A percentile compares a stretch with the other conserved stretches of the same genome.
phyloP scores from a whole-genome alignment of 768 basidiomycete species.

The Zangia roseola region DNA sequence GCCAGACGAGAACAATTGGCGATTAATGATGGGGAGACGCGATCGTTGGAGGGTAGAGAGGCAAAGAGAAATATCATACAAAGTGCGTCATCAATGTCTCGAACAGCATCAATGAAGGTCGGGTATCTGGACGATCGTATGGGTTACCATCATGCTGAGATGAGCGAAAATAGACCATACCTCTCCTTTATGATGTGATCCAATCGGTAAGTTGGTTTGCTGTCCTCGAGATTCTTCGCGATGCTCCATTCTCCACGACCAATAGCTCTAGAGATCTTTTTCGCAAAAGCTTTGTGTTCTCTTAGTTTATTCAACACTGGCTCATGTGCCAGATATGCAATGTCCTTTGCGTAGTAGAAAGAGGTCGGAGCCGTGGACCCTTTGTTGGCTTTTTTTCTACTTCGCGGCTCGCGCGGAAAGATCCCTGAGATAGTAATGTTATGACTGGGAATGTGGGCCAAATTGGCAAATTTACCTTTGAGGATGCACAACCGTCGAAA shows the following conservation, averaged over 20 bases:
- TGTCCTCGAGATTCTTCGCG: slow-evolving; percentile 91
- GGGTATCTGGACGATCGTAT: slow-evolving; percentile 68
- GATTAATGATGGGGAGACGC: slow-evolving; percentile 78
- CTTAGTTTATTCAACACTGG: slow-evolving; percentile 90
- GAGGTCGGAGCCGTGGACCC: slow-evolving; percentile 96
- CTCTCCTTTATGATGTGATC: slow-evolving; percentile 99
- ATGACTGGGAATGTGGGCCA: slow-evolving; percentile 4
- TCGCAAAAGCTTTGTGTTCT: slow-evolving; percentile 98
- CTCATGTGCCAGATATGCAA: slow-evolving; percentile 95
- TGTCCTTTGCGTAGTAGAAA: slow-evolving; percentile 98
- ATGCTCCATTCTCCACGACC: slow-evolving; percentile 94
- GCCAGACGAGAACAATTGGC: slow-evolving; percentile 89
- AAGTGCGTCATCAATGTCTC: slow-evolving; percentile 96
- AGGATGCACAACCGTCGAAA: slow-evolving; percentile 96
- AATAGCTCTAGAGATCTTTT: slow-evolving; percentile 90
- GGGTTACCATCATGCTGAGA: background rate
- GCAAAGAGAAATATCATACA: slow-evolving; percentile 95
- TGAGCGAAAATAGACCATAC: slow-evolving; percentile 42
- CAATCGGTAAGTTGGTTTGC: slow-evolving; percentile 85
- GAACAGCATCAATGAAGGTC: slow-evolving; percentile 91
- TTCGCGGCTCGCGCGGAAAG: slow-evolving; percentile 93
- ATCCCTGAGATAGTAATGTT: slow-evolving; percentile 87
- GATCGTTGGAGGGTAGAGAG: slow-evolving; percentile 81
- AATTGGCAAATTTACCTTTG: slow-evolving; percentile 63
- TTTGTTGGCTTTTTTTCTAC: slow-evolving; percentile 93